Conservation (phyloP, 1,284 basidiomycete species). For the Phylloporus sp. region DNA sequence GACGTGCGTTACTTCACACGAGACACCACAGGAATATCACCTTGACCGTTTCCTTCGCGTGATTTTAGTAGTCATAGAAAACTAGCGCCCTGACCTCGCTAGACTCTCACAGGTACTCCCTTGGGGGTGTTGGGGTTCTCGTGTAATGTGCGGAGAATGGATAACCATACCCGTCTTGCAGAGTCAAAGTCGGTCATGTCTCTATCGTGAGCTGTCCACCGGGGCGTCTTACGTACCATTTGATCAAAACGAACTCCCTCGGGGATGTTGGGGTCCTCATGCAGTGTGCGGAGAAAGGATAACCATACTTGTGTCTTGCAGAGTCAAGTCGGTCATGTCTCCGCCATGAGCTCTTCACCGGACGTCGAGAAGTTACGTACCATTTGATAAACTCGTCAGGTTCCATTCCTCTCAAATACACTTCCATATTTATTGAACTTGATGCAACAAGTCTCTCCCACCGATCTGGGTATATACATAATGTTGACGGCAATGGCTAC, state of each 20-base stretch:
- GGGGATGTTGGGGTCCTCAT: constrained; percentile 42
- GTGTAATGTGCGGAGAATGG: constrained; percentile 50
- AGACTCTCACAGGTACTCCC: constrained; percentile 40
- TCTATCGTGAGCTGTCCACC: background rate
- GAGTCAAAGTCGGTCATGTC: constrained; percentile 13
- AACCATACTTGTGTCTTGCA: constrained; percentile 40
- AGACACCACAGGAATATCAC: background rate
- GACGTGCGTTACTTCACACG: no score
- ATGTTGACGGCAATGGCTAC: constrained; percentile 32
- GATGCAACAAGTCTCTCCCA: constrained; percentile 24
- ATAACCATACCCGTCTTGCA: constrained; percentile 41
- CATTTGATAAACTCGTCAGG: constrained; percentile 57
- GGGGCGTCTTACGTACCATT: constrained; percentile 42
- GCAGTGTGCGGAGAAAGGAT: constrained; percentile 49
- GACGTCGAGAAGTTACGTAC: constrained; percentile 33
- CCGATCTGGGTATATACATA: constrained; percentile 22
- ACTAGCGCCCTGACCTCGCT: constrained; percentile 45
- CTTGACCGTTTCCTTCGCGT: background rate
- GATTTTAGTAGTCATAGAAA: constrained; percentile 36
- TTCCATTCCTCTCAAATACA: constrained; percentile 38
- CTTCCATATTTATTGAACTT: constrained; percentile 35
- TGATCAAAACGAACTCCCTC: constrained; percentile 49
- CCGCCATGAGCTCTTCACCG: background rate
- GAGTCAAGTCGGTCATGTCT: constrained; percentile 11
- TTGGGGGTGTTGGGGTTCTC: constrained; percentile 40